Percentiles rank a stretch among this genome's conserved stretches.
phyloP scores from a whole-genome alignment of 139 green algal species.

The Spirogloea muscicola region DNA sequence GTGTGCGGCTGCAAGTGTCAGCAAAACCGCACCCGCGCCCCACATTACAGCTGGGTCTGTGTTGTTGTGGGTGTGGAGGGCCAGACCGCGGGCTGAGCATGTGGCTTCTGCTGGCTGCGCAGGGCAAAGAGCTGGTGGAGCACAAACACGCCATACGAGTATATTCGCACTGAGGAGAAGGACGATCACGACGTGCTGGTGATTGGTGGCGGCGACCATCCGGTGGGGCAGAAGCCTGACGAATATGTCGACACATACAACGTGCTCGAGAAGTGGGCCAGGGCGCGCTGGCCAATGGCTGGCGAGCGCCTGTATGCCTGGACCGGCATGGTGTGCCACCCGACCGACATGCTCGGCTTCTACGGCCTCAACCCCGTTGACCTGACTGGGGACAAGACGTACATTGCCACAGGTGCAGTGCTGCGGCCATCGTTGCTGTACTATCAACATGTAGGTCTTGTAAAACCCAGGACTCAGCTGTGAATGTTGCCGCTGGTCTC shows the following conservation, averaged over 20 bases:
- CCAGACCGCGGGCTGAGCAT: too few species aligned
- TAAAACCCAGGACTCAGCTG: too few species aligned
- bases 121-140: conserved; percentile 59
- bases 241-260: conserved; percentile 59
- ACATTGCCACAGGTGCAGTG: conserved; percentile 61
- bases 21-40: too few species aligned
- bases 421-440: too few species aligned
- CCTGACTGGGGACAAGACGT: conserved; percentile 38
- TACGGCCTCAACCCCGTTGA: conserved; percentile 60
- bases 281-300: conserved; percentile 49
- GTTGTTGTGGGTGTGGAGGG: too few species aligned
- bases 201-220: conserved; percentile 52
- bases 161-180: conserved; percentile 54
- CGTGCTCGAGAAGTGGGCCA: conserved; percentile 50
- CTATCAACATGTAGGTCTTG: too few species aligned
- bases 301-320: conserved; percentile 52
- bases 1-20: too few species aligned
- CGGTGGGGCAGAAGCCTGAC: conserved; percentile 20
- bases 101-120: too few species aligned
- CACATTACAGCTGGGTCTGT: too few species aligned
- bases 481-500: too few species aligned
- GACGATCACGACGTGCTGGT: conserved; percentile 58
- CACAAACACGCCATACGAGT: conserved; percentile 64
- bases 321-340: conserved; percentile 60
- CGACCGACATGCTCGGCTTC: conserved; percentile 58